Evolutionary conservation across 2,329 filamentous ascomycete genomes (phyloP).

Genomic region (Alternaria atra): DNA sequence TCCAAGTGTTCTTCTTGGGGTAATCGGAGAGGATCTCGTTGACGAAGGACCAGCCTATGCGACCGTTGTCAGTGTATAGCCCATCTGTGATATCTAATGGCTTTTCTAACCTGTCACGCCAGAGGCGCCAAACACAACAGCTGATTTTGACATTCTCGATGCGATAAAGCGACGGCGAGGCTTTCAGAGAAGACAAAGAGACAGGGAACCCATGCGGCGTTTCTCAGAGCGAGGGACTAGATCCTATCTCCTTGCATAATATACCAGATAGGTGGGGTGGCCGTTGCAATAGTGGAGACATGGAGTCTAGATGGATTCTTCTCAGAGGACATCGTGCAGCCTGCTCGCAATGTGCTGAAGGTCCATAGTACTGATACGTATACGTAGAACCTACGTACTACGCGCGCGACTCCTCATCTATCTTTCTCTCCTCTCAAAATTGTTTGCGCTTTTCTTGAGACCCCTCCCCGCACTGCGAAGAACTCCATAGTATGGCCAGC

Average conservation of each 20-base stretch:
- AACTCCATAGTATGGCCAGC: not conserved
- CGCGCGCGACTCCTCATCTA: not conserved
- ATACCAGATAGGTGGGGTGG: not conserved
- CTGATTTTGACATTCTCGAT: constrained; percentile 45
- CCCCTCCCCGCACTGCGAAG: not conserved
- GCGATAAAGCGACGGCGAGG: not conserved
- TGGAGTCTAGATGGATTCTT: not conserved
- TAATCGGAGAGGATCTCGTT: constrained; percentile 53
- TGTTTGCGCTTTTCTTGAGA: not conserved
- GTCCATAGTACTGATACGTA: not conserved
- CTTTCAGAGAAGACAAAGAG: not conserved
- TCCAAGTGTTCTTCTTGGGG: constrained; percentile 47
- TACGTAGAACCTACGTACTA: not conserved
- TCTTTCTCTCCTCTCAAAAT: not conserved
- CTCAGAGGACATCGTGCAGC: not conserved
- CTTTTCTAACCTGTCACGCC: constrained; percentile 41
- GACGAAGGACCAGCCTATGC: constrained; percentile 54
- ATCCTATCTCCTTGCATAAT: not conserved
- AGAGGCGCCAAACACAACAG: constrained; percentile 55
- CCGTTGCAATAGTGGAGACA: not conserved
- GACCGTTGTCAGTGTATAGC: not conserved
- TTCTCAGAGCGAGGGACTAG: not conserved
- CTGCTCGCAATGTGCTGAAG: not conserved
- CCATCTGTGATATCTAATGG: not conserved
- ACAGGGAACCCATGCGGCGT: not conserved